A percentile compares a stretch with the other conserved stretches of the same genome.
Conservation (phyloP, 2,329 filamentous ascomycete species). For the Neoarthrinium moseri region DNA sequence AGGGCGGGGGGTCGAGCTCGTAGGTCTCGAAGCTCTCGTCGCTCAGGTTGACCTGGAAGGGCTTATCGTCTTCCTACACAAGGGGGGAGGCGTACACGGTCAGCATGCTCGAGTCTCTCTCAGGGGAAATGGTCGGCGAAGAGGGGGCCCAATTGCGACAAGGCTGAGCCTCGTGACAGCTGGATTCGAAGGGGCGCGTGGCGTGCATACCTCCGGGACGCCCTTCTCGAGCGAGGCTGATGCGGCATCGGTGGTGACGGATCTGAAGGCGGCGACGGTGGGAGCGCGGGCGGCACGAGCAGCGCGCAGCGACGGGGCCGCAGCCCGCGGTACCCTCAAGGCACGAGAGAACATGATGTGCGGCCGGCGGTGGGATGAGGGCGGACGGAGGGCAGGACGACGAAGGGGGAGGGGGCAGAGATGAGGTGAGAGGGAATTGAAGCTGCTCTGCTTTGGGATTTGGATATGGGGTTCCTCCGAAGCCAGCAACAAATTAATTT, state of each 20-base stretch:
- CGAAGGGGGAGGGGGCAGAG: slow-evolving; percentile 4
- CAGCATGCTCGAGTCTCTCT: too few relatives aligned
- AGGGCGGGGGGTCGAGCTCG: slow-evolving; percentile 93
- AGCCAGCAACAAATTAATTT: slow-evolving; percentile 11
- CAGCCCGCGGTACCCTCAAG: slow-evolving; percentile 57
- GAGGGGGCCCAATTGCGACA: background rate
- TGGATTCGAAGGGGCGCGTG: background rate
- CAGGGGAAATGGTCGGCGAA: too few relatives aligned
- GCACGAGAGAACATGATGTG: slow-evolving; percentile 68
- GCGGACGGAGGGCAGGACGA: slow-evolving; percentile 6
- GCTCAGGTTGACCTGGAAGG: slow-evolving; percentile 87
- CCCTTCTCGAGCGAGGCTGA: slow-evolving; percentile 84
- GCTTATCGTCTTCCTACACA: slow-evolving; percentile 83
- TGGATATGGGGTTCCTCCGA: slow-evolving; percentile 7
- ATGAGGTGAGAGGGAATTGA: background rate
- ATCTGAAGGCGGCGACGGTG: slow-evolving; percentile 57
- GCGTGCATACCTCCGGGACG: slow-evolving; percentile 41
- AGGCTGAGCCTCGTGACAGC: too few relatives aligned
- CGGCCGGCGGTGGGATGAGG: slow-evolving; percentile 5
- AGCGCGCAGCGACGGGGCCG: slow-evolving; percentile 53
- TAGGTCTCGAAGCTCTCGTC: slow-evolving; percentile 99
- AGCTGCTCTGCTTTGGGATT: background rate
- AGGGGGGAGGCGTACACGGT: slow-evolving; percentile 5
- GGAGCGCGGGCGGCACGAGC: slow-evolving; percentile 41
- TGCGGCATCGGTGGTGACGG: slow-evolving; percentile 93